These are phyloP conservation scores for Rhizophagus sp. DNA, from an alignment of 192 early-diverging fungal species.

Conservation along the genomic window DNA sequence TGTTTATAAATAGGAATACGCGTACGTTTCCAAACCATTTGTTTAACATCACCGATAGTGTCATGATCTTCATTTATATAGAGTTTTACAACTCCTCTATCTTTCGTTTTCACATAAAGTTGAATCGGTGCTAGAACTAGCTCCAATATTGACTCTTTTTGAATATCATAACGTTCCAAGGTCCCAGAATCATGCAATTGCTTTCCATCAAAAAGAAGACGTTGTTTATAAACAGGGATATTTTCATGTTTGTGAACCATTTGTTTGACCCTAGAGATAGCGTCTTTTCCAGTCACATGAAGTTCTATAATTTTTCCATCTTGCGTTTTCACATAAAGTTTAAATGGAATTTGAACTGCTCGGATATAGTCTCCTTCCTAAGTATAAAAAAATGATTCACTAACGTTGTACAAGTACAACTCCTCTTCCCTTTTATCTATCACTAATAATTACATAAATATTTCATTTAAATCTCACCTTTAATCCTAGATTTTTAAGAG, in stretches of 20 bases:
- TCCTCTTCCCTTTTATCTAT: slow-evolving; percentile 46
- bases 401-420: neutral
- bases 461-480: neutral
- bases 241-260: neutral
- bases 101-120: slow-evolving; percentile 75
- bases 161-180: neutral
- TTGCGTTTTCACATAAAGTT: slow-evolving; percentile 72
- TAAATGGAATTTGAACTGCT: slow-evolving; percentile 33
- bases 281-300: slow-evolving; percentile 51
- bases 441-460: neutral
- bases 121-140: slow-evolving; percentile 26
- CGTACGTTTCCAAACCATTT: slow-evolving; percentile 74
- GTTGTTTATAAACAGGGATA: neutral
- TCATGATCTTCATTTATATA: slow-evolving; percentile 70
- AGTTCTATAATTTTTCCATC: slow-evolving; percentile 56
- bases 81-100: slow-evolving; percentile 89
- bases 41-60: slow-evolving; percentile 73
- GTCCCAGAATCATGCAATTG: neutral
- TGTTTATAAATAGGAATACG: slow-evolving; percentile 73
- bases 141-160: neutral
- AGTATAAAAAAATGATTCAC: neutral
- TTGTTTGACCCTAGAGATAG: neutral
- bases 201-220: neutral
- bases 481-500: neutral
- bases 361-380: neutral